A percentile compares a stretch with the other conserved stretches of the same genome.
Conservation (phyloP, 768 basidiomycete species). For the Naganishia vishniacii region DNA sequence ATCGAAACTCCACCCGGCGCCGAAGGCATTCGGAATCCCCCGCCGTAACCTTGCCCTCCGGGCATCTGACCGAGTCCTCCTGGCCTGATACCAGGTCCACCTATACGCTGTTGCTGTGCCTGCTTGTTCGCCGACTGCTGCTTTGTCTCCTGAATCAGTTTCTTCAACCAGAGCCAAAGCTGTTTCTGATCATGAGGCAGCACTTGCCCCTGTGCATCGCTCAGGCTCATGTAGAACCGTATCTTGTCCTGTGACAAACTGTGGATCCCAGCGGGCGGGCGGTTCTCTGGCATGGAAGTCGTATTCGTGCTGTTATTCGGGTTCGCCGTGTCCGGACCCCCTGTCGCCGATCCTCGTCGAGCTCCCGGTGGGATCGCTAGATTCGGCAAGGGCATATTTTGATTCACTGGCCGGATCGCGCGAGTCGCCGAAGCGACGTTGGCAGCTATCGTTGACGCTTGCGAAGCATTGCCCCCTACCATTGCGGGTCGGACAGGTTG, state of each 20-base stretch:
- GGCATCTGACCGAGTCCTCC: neutral
- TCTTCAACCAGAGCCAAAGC: conserved; percentile 20
- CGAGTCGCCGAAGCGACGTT: conserved; percentile 3
- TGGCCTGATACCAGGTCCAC: neutral
- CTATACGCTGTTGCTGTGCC: neutral
- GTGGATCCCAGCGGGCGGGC: conserved; percentile 10
- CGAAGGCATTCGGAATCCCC: conserved; percentile 6
- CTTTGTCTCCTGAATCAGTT: conserved; percentile 9
- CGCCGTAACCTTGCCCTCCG: neutral
- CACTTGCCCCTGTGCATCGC: conserved; percentile 11
- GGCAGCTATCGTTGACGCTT: neutral
- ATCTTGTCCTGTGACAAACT: conserved; percentile 18
- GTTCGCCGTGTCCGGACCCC: neutral
- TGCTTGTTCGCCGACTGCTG: conserved; percentile 14
- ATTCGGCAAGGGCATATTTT: conserved; percentile 12
- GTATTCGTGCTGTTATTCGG: neutral
- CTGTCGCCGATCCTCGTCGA: conserved; percentile 3
- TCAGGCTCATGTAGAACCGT: conserved; percentile 18
- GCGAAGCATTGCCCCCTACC: too few species aligned
- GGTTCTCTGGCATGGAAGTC: conserved; percentile 5
- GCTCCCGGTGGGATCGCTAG: conserved; percentile 8
- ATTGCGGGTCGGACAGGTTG: too few species aligned
- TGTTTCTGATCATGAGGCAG: conserved; percentile 17
- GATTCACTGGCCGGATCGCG: conserved; percentile 7
- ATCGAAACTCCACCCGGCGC: conserved; percentile 9